Percentiles rank a stretch among this genome's conserved stretches.
Conservation (phyloP, 2,329 filamentous ascomycete genomes). For the Scedosporium minutisporum region DNA sequence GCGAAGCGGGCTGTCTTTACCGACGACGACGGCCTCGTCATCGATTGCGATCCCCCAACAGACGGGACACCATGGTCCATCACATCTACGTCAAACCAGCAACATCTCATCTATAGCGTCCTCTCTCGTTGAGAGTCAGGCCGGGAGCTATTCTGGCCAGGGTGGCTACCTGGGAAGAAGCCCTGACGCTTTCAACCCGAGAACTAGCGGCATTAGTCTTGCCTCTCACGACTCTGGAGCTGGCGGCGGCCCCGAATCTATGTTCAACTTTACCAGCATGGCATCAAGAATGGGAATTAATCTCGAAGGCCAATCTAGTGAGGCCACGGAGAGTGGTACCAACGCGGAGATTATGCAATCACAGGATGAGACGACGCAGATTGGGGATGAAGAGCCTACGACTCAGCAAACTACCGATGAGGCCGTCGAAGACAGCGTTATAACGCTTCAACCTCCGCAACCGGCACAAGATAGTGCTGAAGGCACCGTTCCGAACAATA, state of each 20-base stretch:
- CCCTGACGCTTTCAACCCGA: slow-evolving; percentile 35
- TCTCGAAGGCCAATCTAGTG: slow-evolving; percentile 25
- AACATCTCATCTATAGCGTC: slow-evolving; percentile 79
- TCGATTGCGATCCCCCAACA: slow-evolving; percentile 32
- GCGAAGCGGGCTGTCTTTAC: slow-evolving; percentile 20
- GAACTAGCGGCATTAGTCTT: slow-evolving; percentile 44
- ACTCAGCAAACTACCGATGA: slow-evolving; percentile 24
- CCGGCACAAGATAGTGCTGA: slow-evolving; percentile 8
- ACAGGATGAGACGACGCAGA: slow-evolving; percentile 12
- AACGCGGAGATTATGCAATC: neutral
- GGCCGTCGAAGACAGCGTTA: slow-evolving; percentile 11
- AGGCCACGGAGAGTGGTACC: neutral
- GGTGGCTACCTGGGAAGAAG: slow-evolving; percentile 12
- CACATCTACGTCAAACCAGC: slow-evolving; percentile 73
- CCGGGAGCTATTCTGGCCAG: slow-evolving; percentile 37
- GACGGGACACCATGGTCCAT: slow-evolving; percentile 47
- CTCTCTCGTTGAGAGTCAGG: slow-evolving; percentile 59
- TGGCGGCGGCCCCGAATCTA: slow-evolving; percentile 54
- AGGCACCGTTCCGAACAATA: slow-evolving; percentile 8
- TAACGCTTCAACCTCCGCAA: slow-evolving; percentile 8
- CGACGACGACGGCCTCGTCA: slow-evolving; percentile 19
- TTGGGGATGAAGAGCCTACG: slow-evolving; percentile 22
- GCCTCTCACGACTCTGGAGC: slow-evolving; percentile 38
- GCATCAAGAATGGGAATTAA: slow-evolving; percentile 71
- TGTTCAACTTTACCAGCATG: slow-evolving; percentile 87